These are phyloP conservation scores for Rhynchospora breviuscula DNA, from an alignment of 176 grass and related monocot species.

Conservation along the genomic window DNA sequence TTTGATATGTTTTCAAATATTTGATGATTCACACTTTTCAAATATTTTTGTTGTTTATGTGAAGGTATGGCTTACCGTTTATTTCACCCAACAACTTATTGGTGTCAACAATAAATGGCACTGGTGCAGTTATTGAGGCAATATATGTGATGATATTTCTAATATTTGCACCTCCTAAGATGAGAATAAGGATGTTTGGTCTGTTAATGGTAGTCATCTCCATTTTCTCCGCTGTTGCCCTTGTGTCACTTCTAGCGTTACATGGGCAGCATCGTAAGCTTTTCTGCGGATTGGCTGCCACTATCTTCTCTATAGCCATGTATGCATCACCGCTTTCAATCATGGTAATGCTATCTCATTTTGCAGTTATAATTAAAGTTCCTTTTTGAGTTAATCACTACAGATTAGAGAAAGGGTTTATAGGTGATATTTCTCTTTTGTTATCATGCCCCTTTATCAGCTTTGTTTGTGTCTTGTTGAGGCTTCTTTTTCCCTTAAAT, in stretches of 20 bases:
- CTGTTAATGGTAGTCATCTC: conserved; percentile 45
- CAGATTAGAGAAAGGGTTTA: neutral
- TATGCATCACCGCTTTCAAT: conserved; percentile 95
- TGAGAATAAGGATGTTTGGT: conserved; percentile 40
- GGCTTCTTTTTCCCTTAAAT: neutral
- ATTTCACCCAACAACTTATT: conserved; percentile 89
- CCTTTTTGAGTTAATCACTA: neutral
- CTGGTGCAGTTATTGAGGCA: conserved; percentile 60
- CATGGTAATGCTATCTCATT: conserved; percentile 49
- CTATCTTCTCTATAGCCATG: conserved; percentile 96
- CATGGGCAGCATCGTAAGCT: conserved; percentile 59
- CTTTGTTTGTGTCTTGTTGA: neutral
- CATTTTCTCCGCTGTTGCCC: conserved; percentile 53
- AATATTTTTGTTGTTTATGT: neutral
- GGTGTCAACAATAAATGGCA: conserved; percentile 88
- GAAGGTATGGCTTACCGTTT: conserved; percentile 86
- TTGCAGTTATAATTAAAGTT: neutral
- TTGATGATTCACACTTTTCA: conserved; percentile 8
- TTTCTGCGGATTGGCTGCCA: conserved; percentile 86
- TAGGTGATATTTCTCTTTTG: neutral
- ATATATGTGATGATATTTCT: conserved; percentile 94
- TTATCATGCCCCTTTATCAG: neutral
- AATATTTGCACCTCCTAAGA: conserved; percentile 49
- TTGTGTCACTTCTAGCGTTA: conserved; percentile 69
- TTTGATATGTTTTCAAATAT: neutral